Conservation (phyloP, 129 eudicot species). For the Cynara cardunculus region DNA sequence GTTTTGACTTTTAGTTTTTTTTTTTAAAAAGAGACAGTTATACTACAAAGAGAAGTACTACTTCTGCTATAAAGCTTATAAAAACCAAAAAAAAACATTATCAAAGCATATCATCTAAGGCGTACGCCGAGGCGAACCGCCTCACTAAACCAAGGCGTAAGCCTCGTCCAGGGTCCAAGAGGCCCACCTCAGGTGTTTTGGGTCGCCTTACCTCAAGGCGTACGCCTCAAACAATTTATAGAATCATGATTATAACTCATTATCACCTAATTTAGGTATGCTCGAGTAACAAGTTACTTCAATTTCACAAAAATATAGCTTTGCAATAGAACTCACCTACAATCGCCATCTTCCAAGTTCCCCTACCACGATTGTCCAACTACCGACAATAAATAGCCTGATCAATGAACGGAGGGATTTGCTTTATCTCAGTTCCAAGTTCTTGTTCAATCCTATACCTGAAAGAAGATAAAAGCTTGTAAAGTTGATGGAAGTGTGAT, state of each 20-base stretch:
- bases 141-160: no score
- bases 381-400: constrained; percentile 74
- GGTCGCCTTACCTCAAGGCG: no score
- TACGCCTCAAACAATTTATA: no score
- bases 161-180: no score
- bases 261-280: not conserved
- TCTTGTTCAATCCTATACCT: constrained; percentile 96
- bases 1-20: no score
- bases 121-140: no score
- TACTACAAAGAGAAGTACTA: no score
- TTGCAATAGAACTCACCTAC: constrained; percentile 19
- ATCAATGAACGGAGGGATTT: constrained; percentile 90
- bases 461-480: not conserved
- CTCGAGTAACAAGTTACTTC: not conserved
- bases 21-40: no score
- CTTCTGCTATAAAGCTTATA: no score
- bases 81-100: no score
- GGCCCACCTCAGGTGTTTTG: no score
- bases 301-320: not conserved
- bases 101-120: no score
- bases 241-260: not conserved
- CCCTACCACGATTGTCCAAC: not conserved
- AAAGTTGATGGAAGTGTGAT: not conserved
- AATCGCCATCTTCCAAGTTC: constrained; percentile 13
- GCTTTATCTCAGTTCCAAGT: constrained; percentile 93